These are phyloP conservation scores for Mrakia gelida DNA, from an alignment of 768 basidiomycete species.

Conservation along the genomic window DNA sequence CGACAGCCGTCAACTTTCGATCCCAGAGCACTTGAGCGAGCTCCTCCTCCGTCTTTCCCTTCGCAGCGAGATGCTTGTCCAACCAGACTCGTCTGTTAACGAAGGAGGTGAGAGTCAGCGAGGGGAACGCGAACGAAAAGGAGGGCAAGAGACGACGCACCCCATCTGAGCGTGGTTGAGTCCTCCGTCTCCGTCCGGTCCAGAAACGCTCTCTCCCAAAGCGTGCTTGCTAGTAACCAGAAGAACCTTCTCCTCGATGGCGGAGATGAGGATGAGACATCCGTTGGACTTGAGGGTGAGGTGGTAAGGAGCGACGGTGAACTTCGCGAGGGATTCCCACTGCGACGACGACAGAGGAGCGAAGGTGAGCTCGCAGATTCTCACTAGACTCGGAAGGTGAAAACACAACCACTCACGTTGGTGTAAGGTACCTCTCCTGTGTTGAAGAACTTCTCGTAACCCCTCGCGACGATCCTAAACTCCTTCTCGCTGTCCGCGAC, in stretches of 20 bases:
- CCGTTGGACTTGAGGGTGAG: slow-evolving; percentile 92
- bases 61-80: slow-evolving; percentile 57
- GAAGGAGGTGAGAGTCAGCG: not conserved
- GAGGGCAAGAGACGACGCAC: not conserved
- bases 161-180: slow-evolving; percentile 23
- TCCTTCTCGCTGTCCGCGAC: not conserved
- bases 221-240: slow-evolving; percentile 91
- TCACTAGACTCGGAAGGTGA: too few species aligned
- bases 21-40: slow-evolving; percentile 72
- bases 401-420: slow-evolving; percentile 54
- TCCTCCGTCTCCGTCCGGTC: slow-evolving; percentile 14
- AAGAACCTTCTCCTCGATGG: slow-evolving; percentile 67
- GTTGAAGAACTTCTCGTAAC: slow-evolving; percentile 99
- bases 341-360: slow-evolving; percentile 41
- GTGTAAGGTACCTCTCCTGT: slow-evolving; percentile 96
- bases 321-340: slow-evolving; percentile 69
- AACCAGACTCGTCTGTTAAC: slow-evolving; percentile 57
- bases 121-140: not conserved
- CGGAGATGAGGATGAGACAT: slow-evolving; percentile 91
- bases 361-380: not conserved
- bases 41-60: slow-evolving; percentile 64
- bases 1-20: slow-evolving; percentile 79
- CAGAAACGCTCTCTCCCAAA: slow-evolving; percentile 54
- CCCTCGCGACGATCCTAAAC: slow-evolving; percentile 64
- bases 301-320: slow-evolving; percentile 73